Conservation (phyloP, 2,329 filamentous ascomycete species). For the Periconia digitata region DNA sequence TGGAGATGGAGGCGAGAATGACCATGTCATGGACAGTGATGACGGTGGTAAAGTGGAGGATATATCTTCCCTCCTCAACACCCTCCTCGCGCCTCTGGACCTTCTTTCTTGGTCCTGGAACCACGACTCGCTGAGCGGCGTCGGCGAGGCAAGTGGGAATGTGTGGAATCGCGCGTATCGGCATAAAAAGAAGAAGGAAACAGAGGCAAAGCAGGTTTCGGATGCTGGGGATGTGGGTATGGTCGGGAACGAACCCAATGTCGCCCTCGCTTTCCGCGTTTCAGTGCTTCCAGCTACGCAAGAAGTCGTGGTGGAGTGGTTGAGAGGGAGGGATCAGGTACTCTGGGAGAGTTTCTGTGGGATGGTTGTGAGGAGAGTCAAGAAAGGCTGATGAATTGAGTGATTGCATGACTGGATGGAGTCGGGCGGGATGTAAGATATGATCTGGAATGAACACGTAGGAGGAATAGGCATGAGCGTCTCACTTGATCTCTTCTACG, state of each 20-base stretch:
- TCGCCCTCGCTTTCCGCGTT: no score
- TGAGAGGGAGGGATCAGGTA: conserved; percentile 71
- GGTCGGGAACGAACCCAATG: conserved; percentile 3
- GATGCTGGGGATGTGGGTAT: neutral
- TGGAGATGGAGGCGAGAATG: neutral
- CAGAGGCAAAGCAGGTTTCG: conserved; percentile 13
- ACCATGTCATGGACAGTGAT: no score
- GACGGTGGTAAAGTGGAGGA: conserved; percentile 24
- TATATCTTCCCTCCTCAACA: no score
- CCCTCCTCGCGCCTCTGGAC: conserved; percentile 53
- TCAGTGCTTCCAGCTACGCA: no score
- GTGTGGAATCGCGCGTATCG: conserved; percentile 79
- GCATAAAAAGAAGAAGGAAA: conserved; percentile 53
- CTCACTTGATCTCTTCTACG: no score
- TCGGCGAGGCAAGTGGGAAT: conserved; percentile 67
- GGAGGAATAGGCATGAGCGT: no score
- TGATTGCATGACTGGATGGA: no score
- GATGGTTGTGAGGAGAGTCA: conserved; percentile 48
- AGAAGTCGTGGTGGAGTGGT: conserved; percentile 62
- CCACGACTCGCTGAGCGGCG: conserved; percentile 62
- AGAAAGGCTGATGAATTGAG: conserved; percentile 10
- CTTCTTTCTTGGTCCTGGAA: conserved; percentile 65
- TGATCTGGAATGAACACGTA: no score
- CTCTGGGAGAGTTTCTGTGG: conserved; percentile 88
- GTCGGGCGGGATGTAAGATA: no score